phyloP scores from a whole-genome alignment of 2,329 filamentous ascomycete species.

The Ustilaginoidea virens region DNA sequence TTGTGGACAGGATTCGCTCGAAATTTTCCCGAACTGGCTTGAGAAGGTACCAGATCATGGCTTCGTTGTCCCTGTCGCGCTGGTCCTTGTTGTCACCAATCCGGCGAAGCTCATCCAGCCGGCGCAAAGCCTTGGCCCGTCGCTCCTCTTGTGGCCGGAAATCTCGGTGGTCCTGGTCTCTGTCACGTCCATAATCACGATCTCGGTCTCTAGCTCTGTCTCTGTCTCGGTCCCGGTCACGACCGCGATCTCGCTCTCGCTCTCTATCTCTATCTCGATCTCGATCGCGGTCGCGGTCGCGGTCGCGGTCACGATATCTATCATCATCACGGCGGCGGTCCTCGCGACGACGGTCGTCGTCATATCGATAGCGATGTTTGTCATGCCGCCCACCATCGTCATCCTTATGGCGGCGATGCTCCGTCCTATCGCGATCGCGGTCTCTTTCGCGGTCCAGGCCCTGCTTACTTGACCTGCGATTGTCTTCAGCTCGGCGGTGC shows the following conservation, averaged over 20 bases:
- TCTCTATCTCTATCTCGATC: constrained; percentile 11
- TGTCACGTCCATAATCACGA: too few species aligned
- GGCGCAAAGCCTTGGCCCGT: constrained; percentile 23
- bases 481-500: constrained; percentile 25
- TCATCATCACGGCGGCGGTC: constrained; percentile 9
- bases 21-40: constrained; percentile 46
- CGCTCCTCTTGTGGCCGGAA: constrained; percentile 23
- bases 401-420: constrained; percentile 8
- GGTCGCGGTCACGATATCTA: constrained; percentile 10
- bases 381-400: constrained; percentile 14
- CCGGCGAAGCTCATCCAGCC: constrained; percentile 26
- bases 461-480: constrained; percentile 20
- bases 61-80: constrained; percentile 27
- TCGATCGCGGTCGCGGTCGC: constrained; percentile 9
- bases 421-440: constrained; percentile 2
- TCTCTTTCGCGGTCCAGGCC: constrained; percentile 21
- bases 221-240: constrained; percentile 10
- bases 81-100: constrained; percentile 35
- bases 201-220: constrained; percentile 11
- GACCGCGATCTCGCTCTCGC: constrained; percentile 10
- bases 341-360: constrained; percentile 16
- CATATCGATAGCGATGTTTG: constrained; percentile 19
- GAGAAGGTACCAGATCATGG: constrained; percentile 33
- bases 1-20: constrained; percentile 42
- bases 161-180: too few species aligned